Base-by-base conservation (phyloP, 2,329 filamentous ascomycete genomes). In the Cercospora nicotianae region DNA sequence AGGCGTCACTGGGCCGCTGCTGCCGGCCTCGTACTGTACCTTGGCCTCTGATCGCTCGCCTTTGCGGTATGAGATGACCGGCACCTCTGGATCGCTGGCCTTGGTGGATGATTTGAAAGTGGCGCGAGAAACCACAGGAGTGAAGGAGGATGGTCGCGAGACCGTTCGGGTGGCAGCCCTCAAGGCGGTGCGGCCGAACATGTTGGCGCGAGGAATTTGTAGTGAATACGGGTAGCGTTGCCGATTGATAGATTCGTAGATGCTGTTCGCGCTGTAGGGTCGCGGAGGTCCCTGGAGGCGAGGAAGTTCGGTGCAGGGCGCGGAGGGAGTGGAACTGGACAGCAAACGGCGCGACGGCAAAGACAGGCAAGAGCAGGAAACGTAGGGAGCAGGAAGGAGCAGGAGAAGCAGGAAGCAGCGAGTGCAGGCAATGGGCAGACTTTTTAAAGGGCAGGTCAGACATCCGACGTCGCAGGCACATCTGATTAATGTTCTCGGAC, bases 41-140 rank as follows among this genome's bases (percentile, higher is more conserved):
- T 65, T 69, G 64, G 77, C 73, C 53, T 77, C 71, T 3, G 65
- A 68, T n/a, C 77, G 75, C 67, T 77, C 69, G 67, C 77, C 78
- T 31, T 74, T 70, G 55, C 72, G 67, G 70, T 76, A 79, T 68
- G 70, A 71, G 62, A 77, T 72, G 39, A 78, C 76, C 10, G 74
- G 72, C 48, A 79, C 73, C 63, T 77, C 74, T 12, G 74, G 72
- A 16, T 72, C 75, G 58, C 66, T 70, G 18, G 33, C 69, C 69
- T 72, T 76, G 55, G 70, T 63, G 42, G 66, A 70, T 13, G 69
- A 70, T 20, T 64, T 71, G 72, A 77, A 76, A 12, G 69, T 64
- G 10, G 74, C 72, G 30, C 73, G 74, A 51, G 67, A 65, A 30
- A 66, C 51, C 12, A 67, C 20, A 53, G 70, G 69, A 55, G 65